Evolutionary conservation across 768 basidiomycete species (phyloP).

Genomic region (Cyclocybe aegerita): DNA sequence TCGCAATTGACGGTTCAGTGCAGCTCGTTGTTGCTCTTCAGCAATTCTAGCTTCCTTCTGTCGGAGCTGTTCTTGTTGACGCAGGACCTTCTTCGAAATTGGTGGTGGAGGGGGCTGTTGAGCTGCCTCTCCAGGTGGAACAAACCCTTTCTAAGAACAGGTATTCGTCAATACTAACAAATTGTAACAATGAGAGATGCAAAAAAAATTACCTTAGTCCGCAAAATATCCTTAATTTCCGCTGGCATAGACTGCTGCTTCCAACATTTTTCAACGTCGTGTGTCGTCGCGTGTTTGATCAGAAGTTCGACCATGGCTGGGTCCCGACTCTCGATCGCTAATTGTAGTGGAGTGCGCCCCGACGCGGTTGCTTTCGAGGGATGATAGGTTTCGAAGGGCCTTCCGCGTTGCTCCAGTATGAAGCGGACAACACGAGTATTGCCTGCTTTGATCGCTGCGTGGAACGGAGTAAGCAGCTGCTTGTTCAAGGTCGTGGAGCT

Average conservation of each 20-base stretch:
- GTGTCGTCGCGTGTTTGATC: conserved; percentile 37
- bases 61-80: conserved; percentile 20
- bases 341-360: conserved; percentile 34
- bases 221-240: conserved; percentile 26
- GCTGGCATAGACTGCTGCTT: conserved; percentile 16
- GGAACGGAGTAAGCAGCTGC: conserved; percentile 32
- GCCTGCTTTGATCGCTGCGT: conserved; percentile 31
- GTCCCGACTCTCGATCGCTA: conserved; percentile 30
- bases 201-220: conserved; percentile 26
- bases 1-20: conserved; percentile 26
- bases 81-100: conserved; percentile 23
- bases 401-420: conserved; percentile 30
- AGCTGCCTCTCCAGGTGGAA: conserved; percentile 18
- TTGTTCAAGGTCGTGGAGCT: conserved; percentile 28
- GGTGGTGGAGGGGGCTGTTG: not conserved
- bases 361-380: conserved; percentile 34
- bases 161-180: conserved; percentile 1
- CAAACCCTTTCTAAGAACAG: conserved; percentile 31
- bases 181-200: not conserved
- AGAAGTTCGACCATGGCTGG: conserved; percentile 29
- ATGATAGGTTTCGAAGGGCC: conserved; percentile 30
- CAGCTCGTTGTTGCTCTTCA: conserved; percentile 27
- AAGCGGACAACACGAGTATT: conserved; percentile 31
- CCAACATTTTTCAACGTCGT: conserved; percentile 37
- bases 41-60: conserved; percentile 24